phyloP scores from a whole-genome alignment of 108 stramenopile species.

The Schizochytrium sp. region DNA sequence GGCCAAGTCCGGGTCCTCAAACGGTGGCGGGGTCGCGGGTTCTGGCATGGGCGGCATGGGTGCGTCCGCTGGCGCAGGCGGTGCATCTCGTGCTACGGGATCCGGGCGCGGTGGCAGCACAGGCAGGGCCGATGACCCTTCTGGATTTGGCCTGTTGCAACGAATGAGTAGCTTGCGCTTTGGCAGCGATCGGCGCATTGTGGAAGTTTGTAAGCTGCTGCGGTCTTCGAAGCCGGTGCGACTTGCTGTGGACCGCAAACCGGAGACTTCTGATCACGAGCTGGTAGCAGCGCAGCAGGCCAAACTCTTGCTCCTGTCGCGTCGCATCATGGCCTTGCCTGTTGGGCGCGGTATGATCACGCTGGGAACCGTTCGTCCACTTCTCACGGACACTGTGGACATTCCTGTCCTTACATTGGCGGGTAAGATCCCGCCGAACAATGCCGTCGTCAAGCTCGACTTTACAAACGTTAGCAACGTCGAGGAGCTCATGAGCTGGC shows the following conservation, averaged over 20 bases:
- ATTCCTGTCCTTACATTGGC: slow-evolving; percentile 76
- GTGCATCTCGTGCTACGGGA: not conserved
- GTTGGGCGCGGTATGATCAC: slow-evolving; percentile 92
- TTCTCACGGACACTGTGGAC: slow-evolving; percentile 65
- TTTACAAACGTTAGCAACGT: slow-evolving; percentile 60
- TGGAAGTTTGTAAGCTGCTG: slow-evolving; percentile 74
- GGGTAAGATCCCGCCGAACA: slow-evolving; percentile 79
- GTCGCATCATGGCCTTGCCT: slow-evolving; percentile 71
- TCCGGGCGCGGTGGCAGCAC: not conserved
- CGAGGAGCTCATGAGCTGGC: slow-evolving; percentile 75
- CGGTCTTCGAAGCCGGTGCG: slow-evolving; percentile 72
- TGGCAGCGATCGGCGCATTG: slow-evolving; percentile 72
- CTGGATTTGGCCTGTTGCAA: slow-evolving; percentile 53
- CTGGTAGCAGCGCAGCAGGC: slow-evolving; percentile 73
- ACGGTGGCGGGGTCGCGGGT: too few relatives aligned
- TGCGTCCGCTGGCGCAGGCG: not conserved
- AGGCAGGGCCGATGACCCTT: not conserved
- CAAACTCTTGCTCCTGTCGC: slow-evolving; percentile 66
- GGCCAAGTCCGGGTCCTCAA: not conserved
- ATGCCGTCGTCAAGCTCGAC: slow-evolving; percentile 62
- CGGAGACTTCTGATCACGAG: slow-evolving; percentile 78
- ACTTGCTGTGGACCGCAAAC: slow-evolving; percentile 63
- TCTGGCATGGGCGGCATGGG: not conserved
- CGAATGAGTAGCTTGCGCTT: slow-evolving; percentile 71
- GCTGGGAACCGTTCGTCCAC: slow-evolving; percentile 65